Evolutionary conservation across 371 early-diverging fungal species (phyloP).

Genomic region (Lichtheimia hyalospora): DNA sequence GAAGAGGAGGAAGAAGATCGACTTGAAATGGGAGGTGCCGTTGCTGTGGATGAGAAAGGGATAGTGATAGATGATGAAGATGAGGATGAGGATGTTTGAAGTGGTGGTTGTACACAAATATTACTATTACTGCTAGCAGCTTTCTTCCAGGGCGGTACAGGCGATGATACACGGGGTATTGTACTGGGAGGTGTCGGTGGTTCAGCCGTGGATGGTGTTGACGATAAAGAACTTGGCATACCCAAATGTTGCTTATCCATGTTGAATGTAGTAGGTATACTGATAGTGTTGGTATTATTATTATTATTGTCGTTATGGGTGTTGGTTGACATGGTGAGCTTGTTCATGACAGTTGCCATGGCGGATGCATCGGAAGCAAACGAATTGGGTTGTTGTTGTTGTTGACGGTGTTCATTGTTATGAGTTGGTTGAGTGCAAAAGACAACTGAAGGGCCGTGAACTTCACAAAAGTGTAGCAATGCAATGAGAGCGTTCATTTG

Average conservation of each 20-base stretch:
- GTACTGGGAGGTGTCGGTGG: slow-evolving; percentile 19
- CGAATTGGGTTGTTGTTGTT: slow-evolving; percentile 9
- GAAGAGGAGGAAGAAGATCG: too few relatives aligned
- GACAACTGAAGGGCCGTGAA: slow-evolving; percentile 58
- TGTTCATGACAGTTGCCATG: too few relatives aligned
- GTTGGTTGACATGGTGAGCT: slow-evolving; percentile 6
- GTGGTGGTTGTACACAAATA: too few relatives aligned
- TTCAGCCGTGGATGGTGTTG: slow-evolving; percentile 15
- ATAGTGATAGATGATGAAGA: too few relatives aligned
- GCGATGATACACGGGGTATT: slow-evolving; percentile 7
- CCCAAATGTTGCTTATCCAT: neutral
- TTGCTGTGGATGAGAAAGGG: too few relatives aligned
- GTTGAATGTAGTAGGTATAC: neutral
- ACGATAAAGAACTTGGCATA: slow-evolving; percentile 7
- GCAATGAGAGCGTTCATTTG: slow-evolving; percentile 56
- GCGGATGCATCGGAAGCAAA: neutral
- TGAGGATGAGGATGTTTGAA: too few relatives aligned
- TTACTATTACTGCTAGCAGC: too few relatives aligned
- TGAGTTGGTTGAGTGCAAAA: slow-evolving; percentile 59
- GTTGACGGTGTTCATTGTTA: slow-evolving; percentile 9
- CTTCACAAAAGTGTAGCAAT: slow-evolving; percentile 59
- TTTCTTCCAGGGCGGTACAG: slow-evolving; percentile 11
- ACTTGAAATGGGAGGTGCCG: too few relatives aligned
- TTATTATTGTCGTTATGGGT: too few relatives aligned
- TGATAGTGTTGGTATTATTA: neutral